A percentile compares a stretch with the other conserved stretches of the same genome.
phyloP scores from a whole-genome alignment of 1,284 basidiomycete genomes.

The Boletus semigastroideus region DNA sequence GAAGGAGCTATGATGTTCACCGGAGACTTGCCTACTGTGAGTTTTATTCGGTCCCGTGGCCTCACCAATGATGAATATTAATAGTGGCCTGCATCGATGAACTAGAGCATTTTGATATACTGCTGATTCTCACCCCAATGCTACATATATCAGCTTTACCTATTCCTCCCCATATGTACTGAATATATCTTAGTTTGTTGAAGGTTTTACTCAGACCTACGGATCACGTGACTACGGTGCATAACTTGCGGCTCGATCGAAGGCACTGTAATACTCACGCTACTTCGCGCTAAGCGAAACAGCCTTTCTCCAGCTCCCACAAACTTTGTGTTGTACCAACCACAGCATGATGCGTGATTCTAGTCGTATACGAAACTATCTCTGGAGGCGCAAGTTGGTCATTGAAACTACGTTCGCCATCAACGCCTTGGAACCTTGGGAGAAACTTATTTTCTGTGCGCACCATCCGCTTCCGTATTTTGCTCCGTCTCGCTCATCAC shows the following conservation, averaged over 20 bases:
- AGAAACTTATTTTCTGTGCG: conserved; percentile 54
- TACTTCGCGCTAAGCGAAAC: background rate
- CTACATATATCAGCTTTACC: conserved; percentile 20
- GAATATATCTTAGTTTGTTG: conserved; percentile 9
- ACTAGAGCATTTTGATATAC: background rate
- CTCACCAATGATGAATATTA: conserved; percentile 7
- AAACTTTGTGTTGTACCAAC: background rate
- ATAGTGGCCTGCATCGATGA: conserved; percentile 9
- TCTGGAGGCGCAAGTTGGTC: conserved; percentile 51
- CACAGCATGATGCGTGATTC: conserved; percentile 14
- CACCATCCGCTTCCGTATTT: conserved; percentile 11
- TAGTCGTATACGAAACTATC: conserved; percentile 29
- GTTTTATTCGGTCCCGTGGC: conserved; percentile 6
- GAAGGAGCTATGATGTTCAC: conserved; percentile 27
- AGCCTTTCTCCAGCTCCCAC: background rate
- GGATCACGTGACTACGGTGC: conserved; percentile 16
- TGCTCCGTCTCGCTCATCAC: background rate
- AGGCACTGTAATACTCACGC: no score
- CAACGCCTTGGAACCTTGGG: conserved; percentile 58
- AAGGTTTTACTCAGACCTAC: background rate
- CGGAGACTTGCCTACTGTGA: conserved; percentile 10
- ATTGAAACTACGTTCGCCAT: conserved; percentile 54
- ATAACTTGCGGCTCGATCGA: no score
- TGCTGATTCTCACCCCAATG: conserved; percentile 3
- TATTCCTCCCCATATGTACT: conserved; percentile 21